phyloP scores from a whole-genome alignment of 768 basidiomycete species.

The Russula sp. region DNA sequence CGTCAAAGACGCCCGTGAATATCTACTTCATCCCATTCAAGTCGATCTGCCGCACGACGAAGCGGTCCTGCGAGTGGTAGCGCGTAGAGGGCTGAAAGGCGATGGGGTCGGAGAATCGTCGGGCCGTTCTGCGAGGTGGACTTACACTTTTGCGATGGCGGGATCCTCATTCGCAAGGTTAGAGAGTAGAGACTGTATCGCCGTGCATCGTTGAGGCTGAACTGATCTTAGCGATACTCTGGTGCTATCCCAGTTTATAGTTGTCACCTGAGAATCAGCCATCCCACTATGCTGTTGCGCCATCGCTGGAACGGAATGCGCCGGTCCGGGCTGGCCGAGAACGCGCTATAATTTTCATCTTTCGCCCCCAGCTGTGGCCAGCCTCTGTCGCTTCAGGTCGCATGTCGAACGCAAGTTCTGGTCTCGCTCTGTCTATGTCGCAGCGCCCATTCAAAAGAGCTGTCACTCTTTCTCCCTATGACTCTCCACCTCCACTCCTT shows the following conservation, averaged over 20 bases:
- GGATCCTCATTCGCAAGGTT: slow-evolving; percentile 13
- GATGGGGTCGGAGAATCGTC: slow-evolving; percentile 30
- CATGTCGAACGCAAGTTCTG: too few relatives aligned
- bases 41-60: slow-evolving; percentile 34
- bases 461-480: too few relatives aligned
- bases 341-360: too few relatives aligned
- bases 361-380: too few relatives aligned
- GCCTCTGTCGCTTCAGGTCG: too few relatives aligned
- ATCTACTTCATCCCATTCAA: slow-evolving; percentile 35
- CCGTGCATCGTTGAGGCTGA: neutral
- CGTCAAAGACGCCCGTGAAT: slow-evolving; percentile 42
- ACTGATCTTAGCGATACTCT: neutral
- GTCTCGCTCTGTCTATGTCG: too few relatives aligned
- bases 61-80: slow-evolving; percentile 37
- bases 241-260: slow-evolving; percentile 16
- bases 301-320: too few relatives aligned
- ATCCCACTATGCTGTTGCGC: slow-evolving; percentile 27
- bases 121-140: slow-evolving; percentile 18
- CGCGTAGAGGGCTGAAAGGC: slow-evolving; percentile 38
- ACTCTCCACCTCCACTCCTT: too few relatives aligned
- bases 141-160: too few relatives aligned
- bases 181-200: neutral
- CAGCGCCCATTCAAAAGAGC: too few relatives aligned
- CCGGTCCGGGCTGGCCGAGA: too few relatives aligned
- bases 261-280: slow-evolving; percentile 27